Conservation (phyloP, 2,329 filamentous ascomycete genomes). For the Clarireedia homoeocarpa region DNA sequence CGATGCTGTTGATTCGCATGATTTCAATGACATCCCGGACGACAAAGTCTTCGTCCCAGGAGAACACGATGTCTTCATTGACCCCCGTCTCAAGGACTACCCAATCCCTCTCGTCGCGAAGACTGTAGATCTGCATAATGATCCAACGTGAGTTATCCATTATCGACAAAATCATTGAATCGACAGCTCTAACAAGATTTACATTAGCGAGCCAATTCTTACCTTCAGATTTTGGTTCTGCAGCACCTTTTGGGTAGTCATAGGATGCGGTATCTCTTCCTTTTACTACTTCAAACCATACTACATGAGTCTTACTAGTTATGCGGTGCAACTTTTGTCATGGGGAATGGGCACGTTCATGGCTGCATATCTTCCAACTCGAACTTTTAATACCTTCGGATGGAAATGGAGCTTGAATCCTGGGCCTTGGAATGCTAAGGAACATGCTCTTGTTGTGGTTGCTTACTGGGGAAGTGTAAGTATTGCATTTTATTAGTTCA, state of each 20-base stretch:
- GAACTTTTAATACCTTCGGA: constrained; percentile 22
- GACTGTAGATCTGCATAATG: constrained; percentile 29
- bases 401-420: constrained; percentile 44
- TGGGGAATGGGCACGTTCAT: constrained; percentile 29
- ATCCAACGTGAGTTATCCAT: constrained; percentile 20
- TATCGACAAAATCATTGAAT: not conserved
- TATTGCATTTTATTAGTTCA: constrained; percentile 44
- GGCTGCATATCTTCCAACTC: constrained; percentile 24
- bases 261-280: constrained; percentile 27
- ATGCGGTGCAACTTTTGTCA: constrained; percentile 28
- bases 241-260: constrained; percentile 28
- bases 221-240: constrained; percentile 30
- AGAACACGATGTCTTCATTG: constrained; percentile 28
- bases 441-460: constrained; percentile 57
- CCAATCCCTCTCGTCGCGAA: constrained; percentile 29
- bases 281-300: constrained; percentile 32
- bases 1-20: not conserved
- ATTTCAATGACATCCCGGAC: not conserved
- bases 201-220: constrained; percentile 27
- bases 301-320: constrained; percentile 22
- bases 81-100: constrained; percentile 28
- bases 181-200: not conserved
- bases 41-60: constrained; percentile 21
- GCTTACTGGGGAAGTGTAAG: constrained; percentile 23
- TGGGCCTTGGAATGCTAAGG: constrained; percentile 61